Percentiles rank a stretch among this genome's conserved stretches.
Conservation (phyloP, 2,329 filamentous ascomycete species). For the Stachybotrys chartarum region DNA sequence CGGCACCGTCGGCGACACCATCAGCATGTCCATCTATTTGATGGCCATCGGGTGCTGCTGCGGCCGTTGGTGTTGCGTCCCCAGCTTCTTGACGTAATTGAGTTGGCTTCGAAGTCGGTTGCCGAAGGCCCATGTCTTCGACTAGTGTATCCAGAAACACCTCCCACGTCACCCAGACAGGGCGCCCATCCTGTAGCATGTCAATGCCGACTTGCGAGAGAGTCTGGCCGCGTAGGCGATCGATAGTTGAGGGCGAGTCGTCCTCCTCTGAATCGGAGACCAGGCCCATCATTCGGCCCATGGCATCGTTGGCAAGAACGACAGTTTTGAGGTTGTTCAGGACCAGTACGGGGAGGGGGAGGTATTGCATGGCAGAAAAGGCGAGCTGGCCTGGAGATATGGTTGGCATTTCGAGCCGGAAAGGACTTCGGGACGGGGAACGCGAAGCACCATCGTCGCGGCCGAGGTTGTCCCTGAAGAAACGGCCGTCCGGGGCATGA, state of each 20-base stretch:
- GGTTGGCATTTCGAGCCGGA: slow-evolving; percentile 35
- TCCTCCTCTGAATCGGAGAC: slow-evolving; percentile 32
- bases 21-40: background rate
- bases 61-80: slow-evolving; percentile 29
- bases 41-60: slow-evolving; percentile 5
- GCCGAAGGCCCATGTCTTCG: slow-evolving; percentile 29
- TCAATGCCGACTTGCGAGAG: slow-evolving; percentile 67
- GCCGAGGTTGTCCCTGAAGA: slow-evolving; percentile 23
- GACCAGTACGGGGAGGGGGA: slow-evolving; percentile 66
- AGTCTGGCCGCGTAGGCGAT: slow-evolving; percentile 57
- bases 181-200: slow-evolving; percentile 60
- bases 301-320: slow-evolving; percentile 67
- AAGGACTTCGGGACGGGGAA: slow-evolving; percentile 29
- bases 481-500: slow-evolving; percentile 19
- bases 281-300: slow-evolving; percentile 61
- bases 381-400: slow-evolving; percentile 49
- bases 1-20: slow-evolving; percentile 5
- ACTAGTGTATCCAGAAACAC: slow-evolving; percentile 48
- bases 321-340: slow-evolving; percentile 63
- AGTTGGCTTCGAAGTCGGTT: background rate
- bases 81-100: slow-evolving; percentile 11
- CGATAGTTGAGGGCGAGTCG: slow-evolving; percentile 39
- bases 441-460: slow-evolving; percentile 13
- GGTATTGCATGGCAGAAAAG: slow-evolving; percentile 63
- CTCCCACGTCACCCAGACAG: slow-evolving; percentile 53